These are phyloP conservation scores for Neurospora sp. DNA, from an alignment of 495 filamentous ascomycete genomes.

Conservation along the genomic window DNA sequence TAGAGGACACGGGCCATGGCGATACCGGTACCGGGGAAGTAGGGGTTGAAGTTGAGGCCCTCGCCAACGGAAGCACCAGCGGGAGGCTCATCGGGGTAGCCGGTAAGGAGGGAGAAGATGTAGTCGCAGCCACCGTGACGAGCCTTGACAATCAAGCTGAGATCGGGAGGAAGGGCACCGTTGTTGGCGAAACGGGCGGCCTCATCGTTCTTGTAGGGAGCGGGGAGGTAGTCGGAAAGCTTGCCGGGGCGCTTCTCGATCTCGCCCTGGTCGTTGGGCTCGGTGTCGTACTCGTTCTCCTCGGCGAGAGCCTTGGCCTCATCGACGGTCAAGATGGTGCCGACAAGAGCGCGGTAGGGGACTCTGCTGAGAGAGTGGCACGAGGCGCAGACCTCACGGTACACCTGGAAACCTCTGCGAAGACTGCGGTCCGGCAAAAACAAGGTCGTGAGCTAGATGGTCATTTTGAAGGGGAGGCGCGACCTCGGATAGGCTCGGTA, in stretches of 20 bases:
- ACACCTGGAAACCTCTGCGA: constrained; percentile 98
- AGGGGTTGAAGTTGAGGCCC: constrained; percentile 99
- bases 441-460: constrained; percentile 6
- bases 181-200: constrained; percentile 97
- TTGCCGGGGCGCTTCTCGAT: constrained; percentile 98
- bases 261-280: constrained; percentile 95
- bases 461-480: not conserved
- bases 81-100: constrained; percentile 94
- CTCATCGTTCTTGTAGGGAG: constrained; percentile 97
- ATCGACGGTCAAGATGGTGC: constrained; percentile 84
- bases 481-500: not conserved
- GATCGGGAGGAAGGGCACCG: constrained; percentile 93
- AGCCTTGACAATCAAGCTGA: constrained; percentile 94
- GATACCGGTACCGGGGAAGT: constrained; percentile 98
- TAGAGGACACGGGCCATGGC: constrained; percentile 98
- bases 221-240: constrained; percentile 91
- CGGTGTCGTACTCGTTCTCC: constrained; percentile 96
- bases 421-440: constrained; percentile 46
- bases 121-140: constrained; percentile 98
- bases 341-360: constrained; percentile 88
- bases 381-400: constrained; percentile 94
- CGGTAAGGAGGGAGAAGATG: constrained; percentile 93
- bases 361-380: constrained; percentile 95
- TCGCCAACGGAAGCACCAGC: constrained; percentile 69
- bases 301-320: constrained; percentile 96